Percentiles rank a stretch among this genome's conserved stretches.
Evolutionary conservation across 1,139 yeast genomes (phyloP).

Genomic region (Magnusiomyces fungicola): DNA sequence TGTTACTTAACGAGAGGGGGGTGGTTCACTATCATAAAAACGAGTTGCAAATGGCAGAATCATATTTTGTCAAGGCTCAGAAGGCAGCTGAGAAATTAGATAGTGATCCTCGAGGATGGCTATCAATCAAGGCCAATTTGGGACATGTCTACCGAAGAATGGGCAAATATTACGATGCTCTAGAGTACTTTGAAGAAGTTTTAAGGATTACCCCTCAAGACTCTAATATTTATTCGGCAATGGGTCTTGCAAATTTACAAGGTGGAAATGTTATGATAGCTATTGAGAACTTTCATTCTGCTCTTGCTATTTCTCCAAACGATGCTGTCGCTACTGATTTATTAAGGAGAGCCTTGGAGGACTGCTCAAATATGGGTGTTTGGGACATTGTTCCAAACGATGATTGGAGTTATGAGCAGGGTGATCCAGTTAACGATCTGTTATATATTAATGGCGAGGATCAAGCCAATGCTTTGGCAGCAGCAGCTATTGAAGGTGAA

Average conservation of each 20-base stretch:
- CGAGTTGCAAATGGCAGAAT: slow-evolving; percentile 62
- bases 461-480: not conserved
- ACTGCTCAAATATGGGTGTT: slow-evolving; percentile 19
- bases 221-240: slow-evolving; percentile 69
- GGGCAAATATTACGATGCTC: slow-evolving; percentile 55
- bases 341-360: slow-evolving; percentile 70
- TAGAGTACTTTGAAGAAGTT: slow-evolving; percentile 71
- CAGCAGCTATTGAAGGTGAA: not conserved
- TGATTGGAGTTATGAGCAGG: not conserved
- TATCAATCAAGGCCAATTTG: slow-evolving; percentile 77
- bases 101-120: slow-evolving; percentile 78
- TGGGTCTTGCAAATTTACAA: slow-evolving; percentile 75
- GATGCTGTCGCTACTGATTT: slow-evolving; percentile 84
- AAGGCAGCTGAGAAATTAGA: slow-evolving; percentile 61
- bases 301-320: slow-evolving; percentile 69
- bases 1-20: slow-evolving; percentile 84
- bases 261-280: slow-evolving; percentile 51
- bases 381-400: not conserved
- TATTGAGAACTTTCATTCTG: slow-evolving; percentile 69
- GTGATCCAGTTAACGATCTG: not conserved
- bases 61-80: slow-evolving; percentile 64
- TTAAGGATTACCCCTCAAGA: slow-evolving; percentile 63
- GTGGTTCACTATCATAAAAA: slow-evolving; percentile 76
- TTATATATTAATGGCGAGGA: not conserved
- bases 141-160: slow-evolving; percentile 84